phyloP scores from a whole-genome alignment of 352 stramenopile genomes.

The Ophiocytium majus region DNA sequence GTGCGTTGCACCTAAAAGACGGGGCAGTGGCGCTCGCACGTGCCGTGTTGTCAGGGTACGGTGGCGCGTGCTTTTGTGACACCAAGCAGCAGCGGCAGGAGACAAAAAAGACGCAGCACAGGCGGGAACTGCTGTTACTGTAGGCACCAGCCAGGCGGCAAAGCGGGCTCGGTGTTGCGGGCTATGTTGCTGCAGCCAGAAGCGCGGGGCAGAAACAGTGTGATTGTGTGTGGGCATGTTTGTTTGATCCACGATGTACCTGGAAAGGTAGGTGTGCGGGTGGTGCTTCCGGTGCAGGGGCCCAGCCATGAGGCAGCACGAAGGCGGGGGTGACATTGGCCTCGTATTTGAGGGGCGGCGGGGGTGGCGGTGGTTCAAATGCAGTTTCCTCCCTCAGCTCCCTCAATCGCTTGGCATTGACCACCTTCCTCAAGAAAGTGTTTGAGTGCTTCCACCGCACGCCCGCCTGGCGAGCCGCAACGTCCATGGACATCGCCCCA shows the following conservation, averaged over 20 bases:
- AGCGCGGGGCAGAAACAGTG: not conserved
- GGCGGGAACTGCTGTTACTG: not conserved
- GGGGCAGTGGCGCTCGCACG: not conserved
- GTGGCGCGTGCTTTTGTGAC: not conserved
- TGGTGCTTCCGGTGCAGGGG: not conserved
- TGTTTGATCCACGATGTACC: not conserved
- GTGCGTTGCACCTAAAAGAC: not conserved
- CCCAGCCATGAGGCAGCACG: constrained; percentile 11
- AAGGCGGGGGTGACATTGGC: not conserved
- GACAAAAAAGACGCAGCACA: not conserved
- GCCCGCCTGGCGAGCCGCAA: no score
- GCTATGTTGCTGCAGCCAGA: not conserved
- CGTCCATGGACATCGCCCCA: no score
- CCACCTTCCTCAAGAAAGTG: not conserved
- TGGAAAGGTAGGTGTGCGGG: not conserved
- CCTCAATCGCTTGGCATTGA: not conserved
- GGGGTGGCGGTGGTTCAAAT: not conserved
- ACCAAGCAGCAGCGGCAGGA: not conserved
- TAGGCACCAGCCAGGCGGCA: not conserved
- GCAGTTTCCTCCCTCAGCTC: not conserved
- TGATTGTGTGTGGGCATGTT: not conserved
- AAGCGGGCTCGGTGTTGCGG: not conserved
- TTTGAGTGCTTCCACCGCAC: constrained; percentile 5
- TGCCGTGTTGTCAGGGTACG: not conserved
- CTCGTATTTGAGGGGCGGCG: not conserved